Conservation (phyloP, 2,329 filamentous ascomycete species). For the Alternaria sp. region DNA sequence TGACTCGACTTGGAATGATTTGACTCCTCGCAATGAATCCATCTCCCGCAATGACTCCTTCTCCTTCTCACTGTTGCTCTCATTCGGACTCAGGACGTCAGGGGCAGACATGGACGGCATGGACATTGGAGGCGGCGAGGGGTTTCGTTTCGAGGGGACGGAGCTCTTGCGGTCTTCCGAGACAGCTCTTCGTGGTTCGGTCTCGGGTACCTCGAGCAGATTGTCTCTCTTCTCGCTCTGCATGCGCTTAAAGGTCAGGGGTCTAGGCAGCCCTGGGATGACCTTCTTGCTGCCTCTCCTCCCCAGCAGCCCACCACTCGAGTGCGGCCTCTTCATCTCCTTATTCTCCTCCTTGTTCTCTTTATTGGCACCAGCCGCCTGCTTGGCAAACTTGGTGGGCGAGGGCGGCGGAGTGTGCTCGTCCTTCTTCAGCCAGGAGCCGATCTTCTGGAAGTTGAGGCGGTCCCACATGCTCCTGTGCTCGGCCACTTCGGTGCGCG, state of each 20-base stretch:
- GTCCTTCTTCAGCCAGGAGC: conserved; percentile 52
- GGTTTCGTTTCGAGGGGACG: conserved; percentile 62
- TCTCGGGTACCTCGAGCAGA: conserved; percentile 70
- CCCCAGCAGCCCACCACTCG: conserved; percentile 41
- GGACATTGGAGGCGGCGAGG: conserved; percentile 50
- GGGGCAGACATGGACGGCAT: conserved; percentile 52
- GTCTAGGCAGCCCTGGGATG: conserved; percentile 78
- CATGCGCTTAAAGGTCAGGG: conserved; percentile 82
- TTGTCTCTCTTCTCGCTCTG: conserved; percentile 80
- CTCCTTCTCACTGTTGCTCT: conserved; percentile 35
- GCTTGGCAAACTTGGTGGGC: conserved; percentile 17
- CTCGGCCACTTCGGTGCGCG: conserved; percentile 44
- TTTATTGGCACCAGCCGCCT: conserved; percentile 21
- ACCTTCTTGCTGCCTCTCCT: conserved; percentile 62
- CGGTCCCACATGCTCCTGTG: conserved; percentile 50
- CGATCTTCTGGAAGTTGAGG: conserved; percentile 51
- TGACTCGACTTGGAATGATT: background rate
- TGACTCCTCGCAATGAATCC: background rate
- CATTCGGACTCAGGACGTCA: conserved; percentile 46
- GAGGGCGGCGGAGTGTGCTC: conserved; percentile 42
- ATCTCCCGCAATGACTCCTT: conserved; percentile 10
- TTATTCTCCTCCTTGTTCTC: conserved; percentile 26
- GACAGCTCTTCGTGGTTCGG: conserved; percentile 74
- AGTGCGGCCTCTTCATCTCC: conserved; percentile 46
- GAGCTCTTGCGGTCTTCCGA: conserved; percentile 73